These are phyloP conservation scores for Eustoma russellianum DNA, from an alignment of 257 asterid genomes.

Conservation along the genomic window DNA sequence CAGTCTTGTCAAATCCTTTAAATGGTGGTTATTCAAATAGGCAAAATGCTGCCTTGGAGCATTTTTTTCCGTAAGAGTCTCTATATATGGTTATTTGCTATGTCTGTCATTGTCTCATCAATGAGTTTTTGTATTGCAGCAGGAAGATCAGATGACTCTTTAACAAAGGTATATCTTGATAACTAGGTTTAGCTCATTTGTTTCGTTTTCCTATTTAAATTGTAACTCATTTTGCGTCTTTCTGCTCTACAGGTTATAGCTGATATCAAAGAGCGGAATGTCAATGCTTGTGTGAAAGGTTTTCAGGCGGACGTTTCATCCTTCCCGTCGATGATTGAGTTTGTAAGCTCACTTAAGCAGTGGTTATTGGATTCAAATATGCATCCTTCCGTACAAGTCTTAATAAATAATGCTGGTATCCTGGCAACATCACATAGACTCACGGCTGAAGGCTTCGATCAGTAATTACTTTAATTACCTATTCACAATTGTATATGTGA, in stretches of 20 bases:
- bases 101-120: too few relatives aligned
- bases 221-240: conserved; percentile 3
- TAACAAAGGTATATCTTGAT: conserved; percentile 43
- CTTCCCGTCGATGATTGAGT: conserved; percentile 58
- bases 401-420: conserved; percentile 90
- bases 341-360: conserved; percentile 57
- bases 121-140: conserved; percentile 34
- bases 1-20: too few relatives aligned
- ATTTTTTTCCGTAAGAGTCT: too few relatives aligned
- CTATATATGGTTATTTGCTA: too few relatives aligned
- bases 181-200: neutral
- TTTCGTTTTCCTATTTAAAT: conserved; percentile 8
- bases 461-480: conserved; percentile 32
- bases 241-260: conserved; percentile 37
- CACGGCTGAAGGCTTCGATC: conserved; percentile 62
- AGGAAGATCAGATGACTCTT: conserved; percentile 57
- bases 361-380: conserved; percentile 66
- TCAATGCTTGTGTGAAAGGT: conserved; percentile 49
- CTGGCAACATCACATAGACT: conserved; percentile 63
- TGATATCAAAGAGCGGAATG: conserved; percentile 38
- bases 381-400: conserved; percentile 71
- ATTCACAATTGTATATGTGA: neutral
- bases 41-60: too few relatives aligned
- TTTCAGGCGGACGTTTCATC: conserved; percentile 64
- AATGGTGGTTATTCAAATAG: too few relatives aligned